These are phyloP conservation scores for Kwoniella heveanensis DNA, from an alignment of 768 basidiomycete genomes.

Conservation along the genomic window DNA sequence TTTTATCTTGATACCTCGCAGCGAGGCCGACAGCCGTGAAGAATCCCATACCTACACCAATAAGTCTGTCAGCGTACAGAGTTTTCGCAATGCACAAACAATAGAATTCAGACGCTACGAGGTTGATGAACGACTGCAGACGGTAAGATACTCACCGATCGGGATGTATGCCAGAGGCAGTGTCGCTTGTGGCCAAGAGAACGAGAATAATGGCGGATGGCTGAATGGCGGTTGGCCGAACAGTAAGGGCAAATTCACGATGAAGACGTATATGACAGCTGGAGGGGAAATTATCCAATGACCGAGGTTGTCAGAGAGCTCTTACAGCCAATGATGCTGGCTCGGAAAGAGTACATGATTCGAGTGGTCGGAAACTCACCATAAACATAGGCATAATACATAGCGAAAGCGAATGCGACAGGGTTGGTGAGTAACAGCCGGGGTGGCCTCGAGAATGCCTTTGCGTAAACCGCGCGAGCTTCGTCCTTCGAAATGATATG, in stretches of 20 bases:
- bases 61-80: not conserved
- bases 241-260: slow-evolving; percentile 44
- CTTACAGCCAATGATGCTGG: too few relatives aligned
- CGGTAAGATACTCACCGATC: slow-evolving; percentile 34
- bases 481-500: slow-evolving; percentile 44
- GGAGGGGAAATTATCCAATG: too few relatives aligned
- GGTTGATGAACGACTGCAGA: not conserved
- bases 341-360: too few relatives aligned
- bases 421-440: slow-evolving; percentile 48
- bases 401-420: slow-evolving; percentile 42
- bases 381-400: slow-evolving; percentile 52
- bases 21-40: slow-evolving; percentile 33
- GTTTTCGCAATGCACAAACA: too few relatives aligned
- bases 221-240: slow-evolving; percentile 45
- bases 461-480: slow-evolving; percentile 32
- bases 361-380: too few relatives aligned
- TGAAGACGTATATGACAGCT: slow-evolving; percentile 50
- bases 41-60: slow-evolving; percentile 39
- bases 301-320: too few relatives aligned
- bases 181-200: slow-evolving; percentile 38
- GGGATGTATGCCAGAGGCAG: slow-evolving; percentile 46
- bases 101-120: too few relatives aligned
- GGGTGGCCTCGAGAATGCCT: slow-evolving; percentile 47
- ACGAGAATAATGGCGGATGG: slow-evolving; percentile 35
- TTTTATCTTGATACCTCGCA: slow-evolving; percentile 43